These are phyloP conservation scores for Fraxinus americana DNA, from an alignment of 257 asterid species.

Conservation along the genomic window DNA sequence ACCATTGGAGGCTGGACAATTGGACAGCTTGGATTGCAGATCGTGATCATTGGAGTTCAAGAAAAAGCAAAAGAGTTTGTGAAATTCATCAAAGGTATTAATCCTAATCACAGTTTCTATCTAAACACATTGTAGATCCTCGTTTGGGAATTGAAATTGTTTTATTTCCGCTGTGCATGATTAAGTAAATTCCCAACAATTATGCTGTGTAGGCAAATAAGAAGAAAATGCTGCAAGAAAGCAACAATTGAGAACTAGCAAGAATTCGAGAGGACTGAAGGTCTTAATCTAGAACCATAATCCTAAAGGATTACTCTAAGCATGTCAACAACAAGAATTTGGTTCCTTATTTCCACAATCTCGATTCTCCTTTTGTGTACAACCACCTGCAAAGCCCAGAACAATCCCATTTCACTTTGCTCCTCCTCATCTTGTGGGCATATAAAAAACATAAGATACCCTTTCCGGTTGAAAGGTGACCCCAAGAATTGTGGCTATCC, in stretches of 20 bases:
- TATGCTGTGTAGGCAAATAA: not conserved
- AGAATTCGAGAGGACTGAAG: not conserved
- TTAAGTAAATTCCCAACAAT: too few relatives aligned
- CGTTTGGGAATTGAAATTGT: too few relatives aligned
- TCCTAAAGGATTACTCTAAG: not conserved
- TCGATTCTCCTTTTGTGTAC: conserved; percentile 25
- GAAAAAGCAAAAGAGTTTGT: too few relatives aligned
- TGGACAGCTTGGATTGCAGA: too few relatives aligned
- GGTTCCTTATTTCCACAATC: conserved; percentile 23
- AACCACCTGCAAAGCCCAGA: conserved; percentile 33
- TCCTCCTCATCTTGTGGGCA: conserved; percentile 47
- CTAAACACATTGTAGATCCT: too few relatives aligned
- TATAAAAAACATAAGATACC: conserved; percentile 38
- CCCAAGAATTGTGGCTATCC: conserved; percentile 41
- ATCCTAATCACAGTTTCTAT: too few relatives aligned
- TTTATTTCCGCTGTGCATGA: too few relatives aligned
- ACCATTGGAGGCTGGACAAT: too few relatives aligned
- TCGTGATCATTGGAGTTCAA: too few relatives aligned
- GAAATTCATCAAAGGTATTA: too few relatives aligned
- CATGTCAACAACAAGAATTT: conserved; percentile 21
- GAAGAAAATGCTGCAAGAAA: conserved; percentile 8
- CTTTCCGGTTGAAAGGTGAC: conserved; percentile 33
- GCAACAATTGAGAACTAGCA: not conserved
- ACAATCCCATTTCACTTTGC: conserved; percentile 31
- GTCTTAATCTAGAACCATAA: not conserved